Base-by-base conservation (phyloP, 352 stramenopile species). In the Phytophthora uliginosa region DNA sequence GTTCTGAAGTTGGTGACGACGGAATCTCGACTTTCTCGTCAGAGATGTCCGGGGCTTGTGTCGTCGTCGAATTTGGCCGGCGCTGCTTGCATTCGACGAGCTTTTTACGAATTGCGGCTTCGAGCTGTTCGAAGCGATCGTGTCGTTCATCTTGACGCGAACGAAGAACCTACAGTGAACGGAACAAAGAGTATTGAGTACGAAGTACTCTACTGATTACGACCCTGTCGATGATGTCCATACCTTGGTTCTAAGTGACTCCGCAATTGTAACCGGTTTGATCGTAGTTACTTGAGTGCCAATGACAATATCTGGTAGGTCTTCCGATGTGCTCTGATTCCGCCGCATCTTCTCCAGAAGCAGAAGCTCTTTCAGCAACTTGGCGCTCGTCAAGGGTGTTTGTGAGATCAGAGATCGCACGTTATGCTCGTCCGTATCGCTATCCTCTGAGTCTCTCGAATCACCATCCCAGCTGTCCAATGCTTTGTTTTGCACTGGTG, bases 161-260 rank as follows among this genome's bases (percentile, higher is more conserved):
- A 18, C 57, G 56, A 15, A 89, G 70, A 22, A 88, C 83, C 72
- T 82, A 55, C 5, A 10, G 20, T 6, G 22, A 58, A 58, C 9
- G 28, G 18, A 34, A 9, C 42, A n/a, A 24, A 72, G 45, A 26
- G 22, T 34, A 9, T 34, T 33, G 6, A n/a, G 42, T 22, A 24
- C 13, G 42, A n/a, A 51, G 15, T 47, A n/a, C 7, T 18, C 10
- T 45, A n/a, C 15, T 15, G 13, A 15, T n/a, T n/a, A 18, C 3
- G 0, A n/a, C 38, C 38, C 8, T n/a, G 17, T 51, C n/a, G 17
- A 13, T 24, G 18, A 51, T 51, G 17, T 51, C 8, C 18, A 51
- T 62, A 85, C 78, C 78, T 91, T 91, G 3, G 68, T 69, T 8
- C 79, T 81, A n/a, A 91, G 60, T 2, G 76, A 78, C 31, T 76